Evolutionary conservation across 306 rosid species (phyloP).

Genomic region (Carpinus fangiana): DNA sequence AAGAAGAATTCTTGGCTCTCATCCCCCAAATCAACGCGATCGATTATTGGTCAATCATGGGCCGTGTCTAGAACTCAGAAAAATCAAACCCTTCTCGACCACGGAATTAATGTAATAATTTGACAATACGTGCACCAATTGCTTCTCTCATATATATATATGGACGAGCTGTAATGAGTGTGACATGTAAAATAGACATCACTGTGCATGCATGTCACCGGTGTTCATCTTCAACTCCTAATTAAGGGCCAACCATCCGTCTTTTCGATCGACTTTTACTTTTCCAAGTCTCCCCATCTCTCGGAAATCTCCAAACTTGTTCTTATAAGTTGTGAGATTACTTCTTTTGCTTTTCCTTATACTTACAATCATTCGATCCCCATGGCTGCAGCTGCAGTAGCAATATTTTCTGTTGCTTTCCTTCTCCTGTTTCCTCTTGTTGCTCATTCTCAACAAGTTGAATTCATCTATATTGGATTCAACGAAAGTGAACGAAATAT

Average conservation of each 20-base stretch:
- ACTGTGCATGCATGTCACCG: not conserved
- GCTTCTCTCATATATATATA: not conserved
- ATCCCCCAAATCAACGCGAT: not conserved
- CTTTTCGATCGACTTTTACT: not conserved
- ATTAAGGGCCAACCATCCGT: not conserved
- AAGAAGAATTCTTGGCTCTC: not conserved
- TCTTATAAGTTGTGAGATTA: not conserved
- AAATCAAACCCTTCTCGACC: not conserved
- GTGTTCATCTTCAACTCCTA: not conserved
- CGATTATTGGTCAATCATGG: not conserved
- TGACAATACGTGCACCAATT: not conserved
- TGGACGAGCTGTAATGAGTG: not conserved
- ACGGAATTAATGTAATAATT: not conserved
- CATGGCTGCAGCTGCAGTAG: constrained; percentile 33
- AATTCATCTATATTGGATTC: constrained; percentile 48
- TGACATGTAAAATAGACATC: not conserved
- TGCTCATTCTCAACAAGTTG: constrained; percentile 15
- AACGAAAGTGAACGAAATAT: constrained; percentile 15
- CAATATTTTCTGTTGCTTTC: constrained; percentile 20
- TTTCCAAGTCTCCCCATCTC: not conserved
- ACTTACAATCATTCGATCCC: not conserved
- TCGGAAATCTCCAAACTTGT: too few species aligned
- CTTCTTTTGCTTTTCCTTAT: not conserved
- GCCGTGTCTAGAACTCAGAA: not conserved
- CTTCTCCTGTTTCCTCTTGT: constrained; percentile 26